A percentile compares a stretch with the other conserved stretches of the same genome.
Evolutionary conservation across 1,284 basidiomycete genomes (phyloP).

Genomic region (Rhizoctonia solani): DNA sequence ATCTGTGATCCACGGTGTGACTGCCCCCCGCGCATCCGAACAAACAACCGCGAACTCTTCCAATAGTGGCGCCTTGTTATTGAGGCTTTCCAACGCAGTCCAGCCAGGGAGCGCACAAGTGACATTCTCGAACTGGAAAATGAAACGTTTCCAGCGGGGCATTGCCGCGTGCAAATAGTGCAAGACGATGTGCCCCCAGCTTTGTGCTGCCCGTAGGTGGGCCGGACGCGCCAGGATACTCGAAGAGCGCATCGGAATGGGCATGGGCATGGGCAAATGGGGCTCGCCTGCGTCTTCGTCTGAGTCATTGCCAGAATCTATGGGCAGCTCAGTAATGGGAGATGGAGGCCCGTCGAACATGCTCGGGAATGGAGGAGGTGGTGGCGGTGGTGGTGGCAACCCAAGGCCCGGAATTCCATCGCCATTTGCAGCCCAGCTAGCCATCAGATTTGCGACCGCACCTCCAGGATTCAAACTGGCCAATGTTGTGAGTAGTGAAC

Average conservation of each 20-base stretch:
- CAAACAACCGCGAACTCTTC: conserved; percentile 30
- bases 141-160: conserved; percentile 20
- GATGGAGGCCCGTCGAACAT: conserved; percentile 30
- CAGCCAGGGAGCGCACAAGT: conserved; percentile 24
- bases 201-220: conserved; percentile 17
- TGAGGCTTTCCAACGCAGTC: conserved; percentile 21
- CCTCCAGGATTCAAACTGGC: conserved; percentile 27
- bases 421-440: conserved; percentile 15
- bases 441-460: conserved; percentile 4
- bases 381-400: conserved; percentile 9
- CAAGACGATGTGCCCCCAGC: conserved; percentile 28
- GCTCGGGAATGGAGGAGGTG: conserved; percentile 19
- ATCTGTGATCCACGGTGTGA: conserved; percentile 23
- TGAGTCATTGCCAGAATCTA: conserved; percentile 31
- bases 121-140: conserved; percentile 26
- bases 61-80: conserved; percentile 20
- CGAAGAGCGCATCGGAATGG: conserved; percentile 3
- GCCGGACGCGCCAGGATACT: not conserved
- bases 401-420: conserved; percentile 3
- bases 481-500: conserved; percentile 7
- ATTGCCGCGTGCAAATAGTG: conserved; percentile 29
- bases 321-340: conserved; percentile 25
- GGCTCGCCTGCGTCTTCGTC: conserved; percentile 3
- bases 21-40: conserved; percentile 21
- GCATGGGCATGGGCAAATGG: conserved; percentile 17